Base-by-base conservation (phyloP, 1,139 yeast genomes). In the Suhomyces terraborum region DNA sequence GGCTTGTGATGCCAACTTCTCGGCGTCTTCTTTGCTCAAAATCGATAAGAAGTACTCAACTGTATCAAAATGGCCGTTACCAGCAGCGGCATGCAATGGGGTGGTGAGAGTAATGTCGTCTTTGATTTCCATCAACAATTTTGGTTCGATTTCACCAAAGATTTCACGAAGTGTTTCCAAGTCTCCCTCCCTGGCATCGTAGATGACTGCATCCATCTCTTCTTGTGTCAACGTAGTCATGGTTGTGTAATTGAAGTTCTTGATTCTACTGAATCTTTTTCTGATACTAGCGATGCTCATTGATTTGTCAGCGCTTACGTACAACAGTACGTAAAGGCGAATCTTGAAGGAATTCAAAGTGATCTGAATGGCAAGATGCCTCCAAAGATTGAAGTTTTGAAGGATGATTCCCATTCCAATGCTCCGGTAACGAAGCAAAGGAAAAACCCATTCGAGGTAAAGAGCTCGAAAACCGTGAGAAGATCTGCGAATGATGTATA, bases 51-150 rank as follows among this genome's bases (percentile, higher is more conserved):
- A 66, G 56, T 76, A 84, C 52, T 77, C 63, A 24, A 86, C 77
- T 6, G 82, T 79, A 36, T 81, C 88, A n/a, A 69, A 49, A 59
- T 91, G 95, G 0, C 97, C 98, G 62, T 93, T 93, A 24, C 94
- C 98, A 24, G 95, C 82, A 1, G 98, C 96, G 89, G 88, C 87
- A 59, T 93, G 98, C 38, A 93, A 67, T 9, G 96, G 85, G 0
- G 96, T 88, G 41, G 86, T 79, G 38, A 75, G 64, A 1, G 89
- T 76, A 38, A 64, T 71, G 35, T 82, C 83, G 51, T 87, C 94
- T 53, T 76, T 78, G 44, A 83, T 80, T 4, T 63, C 61, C 32
- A 73, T 51, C 35, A 85, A 61, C 9, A 73, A 62, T 2, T 67
- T 63, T 4, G 80, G 74, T n/a, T 79, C 77, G 36, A 84, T 70